Percentiles rank a stretch among this genome's conserved stretches.
These are phyloP conservation scores for Schizophyllum commune DNA, from an alignment of 1,284 basidiomycete genomes.

Conservation along the genomic window DNA sequence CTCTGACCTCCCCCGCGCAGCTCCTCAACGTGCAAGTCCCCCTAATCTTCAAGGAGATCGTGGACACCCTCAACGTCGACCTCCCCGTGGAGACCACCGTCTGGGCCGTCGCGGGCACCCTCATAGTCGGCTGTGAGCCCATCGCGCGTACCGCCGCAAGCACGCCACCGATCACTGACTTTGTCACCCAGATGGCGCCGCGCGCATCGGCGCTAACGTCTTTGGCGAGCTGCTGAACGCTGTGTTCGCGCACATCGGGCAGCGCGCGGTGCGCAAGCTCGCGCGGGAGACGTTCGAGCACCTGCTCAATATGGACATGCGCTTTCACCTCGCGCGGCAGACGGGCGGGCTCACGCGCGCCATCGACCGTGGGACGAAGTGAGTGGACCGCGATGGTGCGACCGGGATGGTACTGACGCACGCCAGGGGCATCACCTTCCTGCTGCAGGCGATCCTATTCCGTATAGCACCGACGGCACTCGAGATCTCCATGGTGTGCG, in stretches of 20 bases:
- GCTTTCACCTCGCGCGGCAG: constrained; percentile 89
- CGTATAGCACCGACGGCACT: constrained; percentile 94
- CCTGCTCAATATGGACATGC: constrained; percentile 83
- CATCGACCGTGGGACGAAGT: constrained; percentile 98
- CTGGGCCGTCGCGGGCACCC: constrained; percentile 86
- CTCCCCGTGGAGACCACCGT: constrained; percentile 75
- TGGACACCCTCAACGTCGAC: constrained; percentile 86
- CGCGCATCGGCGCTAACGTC: constrained; percentile 83
- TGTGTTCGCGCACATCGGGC: constrained; percentile 93
- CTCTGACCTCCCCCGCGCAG: neutral
- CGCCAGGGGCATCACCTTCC: constrained; percentile 88
- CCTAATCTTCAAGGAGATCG: constrained; percentile 87
- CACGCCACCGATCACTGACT: neutral
- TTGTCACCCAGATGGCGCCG: constrained; percentile 68
- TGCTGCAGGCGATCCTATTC: constrained; percentile 90
- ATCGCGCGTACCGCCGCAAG: neutral
- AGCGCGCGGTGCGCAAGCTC: constrained; percentile 89
- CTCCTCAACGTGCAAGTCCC: constrained; percentile 52
- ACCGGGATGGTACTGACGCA: neutral
- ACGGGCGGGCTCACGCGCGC: constrained; percentile 95
- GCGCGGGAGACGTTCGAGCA: constrained; percentile 93
- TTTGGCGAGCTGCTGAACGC: constrained; percentile 94
- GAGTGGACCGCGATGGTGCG: constrained; percentile 16
- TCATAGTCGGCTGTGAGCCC: constrained; percentile 83
- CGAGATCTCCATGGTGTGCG: constrained; percentile 95